Base-by-base conservation (phyloP, 208 protist genomes). In the Leptomonas pyrrhocoris region DNA sequence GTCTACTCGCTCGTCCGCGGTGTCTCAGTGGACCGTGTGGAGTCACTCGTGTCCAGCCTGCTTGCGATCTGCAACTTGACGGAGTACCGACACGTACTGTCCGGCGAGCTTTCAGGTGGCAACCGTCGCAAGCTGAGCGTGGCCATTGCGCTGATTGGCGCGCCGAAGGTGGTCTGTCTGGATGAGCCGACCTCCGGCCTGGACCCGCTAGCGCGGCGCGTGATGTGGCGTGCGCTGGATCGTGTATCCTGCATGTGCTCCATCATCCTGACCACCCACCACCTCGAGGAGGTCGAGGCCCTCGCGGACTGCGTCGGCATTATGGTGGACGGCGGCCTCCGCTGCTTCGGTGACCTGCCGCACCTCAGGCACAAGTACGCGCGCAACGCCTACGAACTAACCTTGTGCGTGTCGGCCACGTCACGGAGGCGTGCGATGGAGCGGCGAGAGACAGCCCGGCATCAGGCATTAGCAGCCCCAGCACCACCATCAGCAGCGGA, bases 261-360 rank as follows among this genome's bases (percentile, higher is more conserved):
- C 28, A 79, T 94, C 3, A 79, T 94, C 66, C 72, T 98, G 55
- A 97, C 95, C 53, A 98, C 95, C 55, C 96, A 98, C 71, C 92
- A 96, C 59, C 80, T 98, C 78, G 94, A 97, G 67, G 96, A 98
- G 84, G 87, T 91, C 66, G 93, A 98, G 74, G 91, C 85, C 2
- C 73, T 98, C 7, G 86, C 85, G 30, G 55, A 81, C 56, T 68
- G 69, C n/a, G 74, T 96, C 19, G 89, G 79, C 19, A 96, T 97
- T 49, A 95, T 97, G 85, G 77, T 77, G 16, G 77, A 85, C 60
- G 94, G 94, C 16, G 73, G 75, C 19, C 65, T 98, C 18, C 79
- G 77, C 25, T 95, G 88, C 68, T 74, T 97, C 34, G 95, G 95
- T 12, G 75, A 77, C 38, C 79, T 78, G 50, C 82, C 80, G 16